Base-by-base conservation (phyloP, 345 rosid genomes). In the Aegle marmelos region DNA sequence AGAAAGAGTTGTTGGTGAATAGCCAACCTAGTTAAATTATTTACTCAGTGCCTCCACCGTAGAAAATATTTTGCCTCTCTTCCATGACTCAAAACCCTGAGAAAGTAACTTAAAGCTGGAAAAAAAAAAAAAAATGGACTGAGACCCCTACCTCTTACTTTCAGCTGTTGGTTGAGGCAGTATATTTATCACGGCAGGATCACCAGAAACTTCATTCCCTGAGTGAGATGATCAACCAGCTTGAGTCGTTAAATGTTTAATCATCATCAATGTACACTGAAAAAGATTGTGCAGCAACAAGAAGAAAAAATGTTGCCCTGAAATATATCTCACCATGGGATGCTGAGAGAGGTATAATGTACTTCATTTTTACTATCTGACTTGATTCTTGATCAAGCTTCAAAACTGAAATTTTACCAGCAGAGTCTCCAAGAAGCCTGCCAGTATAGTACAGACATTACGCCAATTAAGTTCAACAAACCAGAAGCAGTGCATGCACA, bases 371-470 rank as follows among this genome's bases (percentile, higher is more conserved):
- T 63, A 80, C 75, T 30, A 88, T 61, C 60, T 76, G 86, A 66
- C 64, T 70, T 66, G 85, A 72, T 24, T 87, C 94, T 74, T 70
- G 83, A 59, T 90, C 94, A 60, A 92, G 85, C 89, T 88, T 90
- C 60, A 95, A 79, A 80, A 93, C 88, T 11, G 87, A 85, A 48
- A 93, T 79, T 48, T 93, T 90, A 80, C 99, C 99, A 72, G 71
- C 79, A 82, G 91, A 83, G 85, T 92, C 93, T 81, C 99, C 99
- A 80, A 84, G 86, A 72, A 89, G 93, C 79, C 99, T 95, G 88
- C 82, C 68, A 4, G 57, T 53, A 53, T 4, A 82, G 73, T 33
- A 27, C 31, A 83, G 19, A 74, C 13, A 71, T 73, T 66, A 28
- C 48, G 60, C 30, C 57, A 17, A 80, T 27, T 60, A 68, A 63